These are phyloP conservation scores for Gracilaria domingensis DNA, from an alignment of 23 red algal genomes.

Conservation along the genomic window DNA sequence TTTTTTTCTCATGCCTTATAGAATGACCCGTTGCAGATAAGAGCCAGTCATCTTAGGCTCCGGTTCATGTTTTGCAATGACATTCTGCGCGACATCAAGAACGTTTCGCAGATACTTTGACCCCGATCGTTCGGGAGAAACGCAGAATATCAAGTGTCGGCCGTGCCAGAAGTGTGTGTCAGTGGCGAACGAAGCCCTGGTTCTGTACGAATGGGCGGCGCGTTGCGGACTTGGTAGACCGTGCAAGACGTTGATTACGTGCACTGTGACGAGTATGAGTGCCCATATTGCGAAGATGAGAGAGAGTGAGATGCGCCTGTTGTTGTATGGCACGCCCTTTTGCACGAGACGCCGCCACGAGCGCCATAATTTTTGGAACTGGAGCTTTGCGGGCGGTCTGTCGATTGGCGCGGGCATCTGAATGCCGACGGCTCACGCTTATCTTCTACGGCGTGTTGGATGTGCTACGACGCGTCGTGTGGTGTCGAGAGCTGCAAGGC, in stretches of 20 bases:
- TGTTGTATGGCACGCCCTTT: constrained; percentile 14
- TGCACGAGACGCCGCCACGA: constrained; percentile 1
- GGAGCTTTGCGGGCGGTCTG: not conserved
- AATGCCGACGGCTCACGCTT: no score
- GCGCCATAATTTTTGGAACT: not conserved
- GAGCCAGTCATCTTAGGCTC: constrained; percentile 57
- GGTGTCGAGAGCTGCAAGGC: no score
- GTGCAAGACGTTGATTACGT: not conserved
- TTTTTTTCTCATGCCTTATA: constrained; percentile 44
- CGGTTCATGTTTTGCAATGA: constrained; percentile 57
- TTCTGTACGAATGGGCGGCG: not conserved
- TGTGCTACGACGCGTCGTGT: no score
- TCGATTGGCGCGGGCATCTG: not conserved
- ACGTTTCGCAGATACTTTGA: constrained; percentile 65
- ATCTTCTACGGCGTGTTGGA: no score
- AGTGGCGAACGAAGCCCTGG: constrained; percentile 4
- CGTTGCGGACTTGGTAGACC: not conserved
- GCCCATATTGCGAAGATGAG: not conserved
- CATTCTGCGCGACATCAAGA: constrained; percentile 38
- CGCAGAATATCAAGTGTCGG: constrained; percentile 66
- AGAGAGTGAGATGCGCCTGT: constrained; percentile 5
- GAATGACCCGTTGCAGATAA: constrained; percentile 47
- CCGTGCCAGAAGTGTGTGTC: constrained; percentile 50
- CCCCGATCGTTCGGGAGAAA: constrained; percentile 69
- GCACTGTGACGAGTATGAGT: not conserved